Evolutionary conservation across 2,329 filamentous ascomycete species (phyloP).

Genomic region (Xylaria hypoxylon): DNA sequence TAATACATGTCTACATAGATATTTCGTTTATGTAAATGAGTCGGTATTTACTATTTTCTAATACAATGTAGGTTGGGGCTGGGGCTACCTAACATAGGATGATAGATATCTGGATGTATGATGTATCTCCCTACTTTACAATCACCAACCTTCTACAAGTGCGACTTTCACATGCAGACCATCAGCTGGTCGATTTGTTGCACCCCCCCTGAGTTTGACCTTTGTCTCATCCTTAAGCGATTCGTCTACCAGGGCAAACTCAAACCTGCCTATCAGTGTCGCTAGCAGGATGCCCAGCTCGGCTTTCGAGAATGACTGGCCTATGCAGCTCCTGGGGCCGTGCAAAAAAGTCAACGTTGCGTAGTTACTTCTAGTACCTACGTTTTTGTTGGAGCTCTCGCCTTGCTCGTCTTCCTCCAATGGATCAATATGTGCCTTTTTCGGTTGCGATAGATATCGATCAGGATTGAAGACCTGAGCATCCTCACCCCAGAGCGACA

Average conservation of each 20-base stretch:
- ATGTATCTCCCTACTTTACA: no score
- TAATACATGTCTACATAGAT: not conserved
- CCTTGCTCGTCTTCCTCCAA: constrained; percentile 21
- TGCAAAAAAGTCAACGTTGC: constrained; percentile 40
- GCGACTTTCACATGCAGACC: constrained; percentile 33
- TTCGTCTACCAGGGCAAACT: constrained; percentile 35
- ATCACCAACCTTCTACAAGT: constrained; percentile 34
- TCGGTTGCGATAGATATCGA: constrained; percentile 34
- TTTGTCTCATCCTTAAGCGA: constrained; percentile 28
- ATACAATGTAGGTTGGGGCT: no score
- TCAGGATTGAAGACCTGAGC: constrained; percentile 38
- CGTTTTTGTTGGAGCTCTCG: constrained; percentile 18
- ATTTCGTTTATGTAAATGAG: no score
- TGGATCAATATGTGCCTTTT: constrained; percentile 23
- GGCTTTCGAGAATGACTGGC: constrained; percentile 37
- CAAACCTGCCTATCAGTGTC: constrained; percentile 36
- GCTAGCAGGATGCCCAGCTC: constrained; percentile 38
- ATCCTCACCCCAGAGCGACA: constrained; percentile 38
- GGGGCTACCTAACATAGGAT: no score
- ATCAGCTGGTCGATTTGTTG: constrained; percentile 34
- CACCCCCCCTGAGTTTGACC: constrained; percentile 33
- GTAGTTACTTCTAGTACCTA: constrained; percentile 37
- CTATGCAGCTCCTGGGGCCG: constrained; percentile 39
- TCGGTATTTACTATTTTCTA: no score
- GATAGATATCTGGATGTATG: no score